Percentiles rank a stretch among this genome's conserved stretches.
Conservation (phyloP, 768 basidiomycete species). For the Suillus subluteus region DNA sequence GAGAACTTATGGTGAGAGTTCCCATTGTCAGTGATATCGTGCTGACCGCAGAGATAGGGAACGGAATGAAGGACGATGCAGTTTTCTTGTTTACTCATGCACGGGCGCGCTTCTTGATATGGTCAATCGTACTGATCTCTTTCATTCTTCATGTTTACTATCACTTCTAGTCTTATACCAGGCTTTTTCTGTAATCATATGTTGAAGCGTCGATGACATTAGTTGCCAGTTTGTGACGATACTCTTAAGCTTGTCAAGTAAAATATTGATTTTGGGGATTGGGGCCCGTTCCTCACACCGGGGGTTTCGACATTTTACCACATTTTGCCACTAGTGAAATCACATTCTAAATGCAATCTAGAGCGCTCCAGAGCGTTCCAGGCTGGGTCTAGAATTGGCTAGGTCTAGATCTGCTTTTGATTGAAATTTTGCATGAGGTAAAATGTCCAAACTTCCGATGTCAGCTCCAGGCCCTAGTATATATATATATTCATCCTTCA, state of each 20-base stretch:
- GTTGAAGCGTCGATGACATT: not conserved
- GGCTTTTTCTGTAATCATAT: not conserved
- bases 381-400: no score
- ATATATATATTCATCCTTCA: not conserved
- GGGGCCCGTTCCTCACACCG: no score
- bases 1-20: not conserved
- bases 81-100: not conserved
- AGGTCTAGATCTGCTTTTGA: no score
- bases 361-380: no score
- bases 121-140: not conserved
- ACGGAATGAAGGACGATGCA: not conserved
- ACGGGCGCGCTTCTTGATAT: constrained; percentile 1
- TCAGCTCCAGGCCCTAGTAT: no score
- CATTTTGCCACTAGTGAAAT: no score
- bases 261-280: no score
- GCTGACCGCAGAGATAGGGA: not conserved
- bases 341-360: no score
- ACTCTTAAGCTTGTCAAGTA: no score
- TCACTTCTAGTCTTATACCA: not conserved
- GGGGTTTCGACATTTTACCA: no score
- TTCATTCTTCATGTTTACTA: not conserved
- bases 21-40: not conserved
- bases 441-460: no score
- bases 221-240: not conserved
- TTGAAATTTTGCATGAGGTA: no score